Evolutionary conservation across 208 protist genomes (phyloP), one percentile per base, ranked within the genome.

Genomic region (Trypanosoma boissoni): DNA sequence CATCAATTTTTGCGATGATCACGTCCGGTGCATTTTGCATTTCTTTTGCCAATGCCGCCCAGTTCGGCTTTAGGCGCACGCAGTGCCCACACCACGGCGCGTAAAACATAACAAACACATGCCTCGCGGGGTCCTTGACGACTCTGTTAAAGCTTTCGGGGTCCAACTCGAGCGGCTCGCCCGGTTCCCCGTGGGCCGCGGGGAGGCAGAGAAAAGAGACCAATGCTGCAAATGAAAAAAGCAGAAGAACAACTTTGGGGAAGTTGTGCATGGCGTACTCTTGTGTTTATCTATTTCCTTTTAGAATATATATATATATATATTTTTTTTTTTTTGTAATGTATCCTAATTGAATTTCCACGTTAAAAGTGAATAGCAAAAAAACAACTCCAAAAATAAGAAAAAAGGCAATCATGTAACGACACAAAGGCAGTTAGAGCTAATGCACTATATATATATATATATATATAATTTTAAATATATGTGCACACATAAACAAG

Each of bases 31-130:
- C 28, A 49, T 64, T 49, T n/a, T 56, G 58, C 78, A 84, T 79
- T 43, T 76, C 49, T 16, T 73, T 58, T 8, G 75, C 78, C 43
- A 96, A 78, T 26, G 71, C 63, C 59, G 90, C 67, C 78, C 83
- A 97, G 21, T 81, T 82, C 46, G 94, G 92, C 63, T 78, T 87
- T 66, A 98, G 83, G 54, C 80, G 70, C 45, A 96, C 89, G 91
- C 97, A 99, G 81, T 98, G 96, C 24, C 91, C 92, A 57, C 97
- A 99, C 97, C 97, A 99, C 49, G 95, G 89, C 23, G 96, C 97
- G 74, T 98, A 98, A 61, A 98, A 98, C 71, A 98, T 86, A 27
- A 98, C 88, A 45, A 98, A 96, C 0, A 98, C 95, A 58, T 97
- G 77, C 64, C 97, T 97, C 10, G 56, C 76, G 1, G 68, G 48